phyloP scores from a whole-genome alignment of 1,284 basidiomycete genomes.

The Apiotrichum veenhuisii region DNA sequence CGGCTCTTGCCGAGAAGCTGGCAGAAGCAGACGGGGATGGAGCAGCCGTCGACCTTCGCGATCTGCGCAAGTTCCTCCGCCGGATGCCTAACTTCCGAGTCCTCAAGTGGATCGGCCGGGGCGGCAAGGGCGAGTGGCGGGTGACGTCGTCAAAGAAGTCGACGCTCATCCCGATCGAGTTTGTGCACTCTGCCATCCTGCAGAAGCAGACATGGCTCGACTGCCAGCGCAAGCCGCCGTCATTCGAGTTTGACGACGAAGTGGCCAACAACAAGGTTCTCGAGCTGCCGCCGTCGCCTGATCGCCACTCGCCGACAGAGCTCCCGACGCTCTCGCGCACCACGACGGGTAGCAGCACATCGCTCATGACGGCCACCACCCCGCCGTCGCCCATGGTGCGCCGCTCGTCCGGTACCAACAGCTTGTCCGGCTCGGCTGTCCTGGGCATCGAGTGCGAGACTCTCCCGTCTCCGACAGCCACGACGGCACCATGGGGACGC shows the following conservation, averaged over 20 bases:
- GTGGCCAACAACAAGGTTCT: constrained; percentile 3
- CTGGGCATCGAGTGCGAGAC: constrained; percentile 20
- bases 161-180: constrained; percentile 21
- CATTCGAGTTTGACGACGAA: constrained; percentile 14
- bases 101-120: constrained; percentile 28
- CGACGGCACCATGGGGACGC: background rate
- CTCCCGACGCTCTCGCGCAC: constrained; percentile 16
- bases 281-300: constrained; percentile 14
- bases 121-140: constrained; percentile 32
- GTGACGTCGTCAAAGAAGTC: constrained; percentile 19
- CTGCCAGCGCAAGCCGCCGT: constrained; percentile 18
- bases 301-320: constrained; percentile 8
- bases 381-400: constrained; percentile 1
- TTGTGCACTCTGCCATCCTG: constrained; percentile 20
- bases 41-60: constrained; percentile 24
- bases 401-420: constrained; percentile 7
- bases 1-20: constrained; percentile 13
- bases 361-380: constrained; percentile 4
- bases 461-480: background rate
- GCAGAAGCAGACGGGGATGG: constrained; percentile 19
- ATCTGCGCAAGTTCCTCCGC: constrained; percentile 30
- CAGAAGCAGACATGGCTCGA: constrained; percentile 18
- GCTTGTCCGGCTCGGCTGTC: constrained; percentile 1
- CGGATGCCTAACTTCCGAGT: constrained; percentile 24
- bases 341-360: constrained; percentile 14